phyloP scores from a whole-genome alignment of 2,329 filamentous ascomycete genomes.

The Teratosphaeria epicoccoides region DNA sequence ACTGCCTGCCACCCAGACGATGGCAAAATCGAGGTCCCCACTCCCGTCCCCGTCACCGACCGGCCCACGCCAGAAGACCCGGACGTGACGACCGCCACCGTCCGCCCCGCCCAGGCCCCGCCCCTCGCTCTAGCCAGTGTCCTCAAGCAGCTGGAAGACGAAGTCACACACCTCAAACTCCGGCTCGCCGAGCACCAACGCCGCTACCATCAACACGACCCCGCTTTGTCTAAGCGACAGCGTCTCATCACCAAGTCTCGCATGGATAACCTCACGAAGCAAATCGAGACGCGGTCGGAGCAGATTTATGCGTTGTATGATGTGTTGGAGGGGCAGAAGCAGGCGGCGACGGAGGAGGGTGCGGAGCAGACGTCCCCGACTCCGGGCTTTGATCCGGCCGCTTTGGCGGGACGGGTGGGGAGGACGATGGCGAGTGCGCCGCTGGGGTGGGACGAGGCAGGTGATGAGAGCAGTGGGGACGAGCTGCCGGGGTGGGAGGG shows the following conservation, averaged over 20 bases:
- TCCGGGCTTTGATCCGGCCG: conserved; percentile 30
- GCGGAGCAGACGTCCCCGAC: conserved; percentile 35
- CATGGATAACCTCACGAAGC: conserved; percentile 51
- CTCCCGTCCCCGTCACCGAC: conserved; percentile 21
- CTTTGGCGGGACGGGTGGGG: conserved; percentile 18
- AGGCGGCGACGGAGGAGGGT: conserved; percentile 38
- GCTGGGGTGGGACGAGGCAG: conserved; percentile 11
- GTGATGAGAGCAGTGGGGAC: conserved; percentile 19
- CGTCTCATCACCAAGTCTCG: conserved; percentile 50
- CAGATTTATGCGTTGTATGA: conserved; percentile 78
- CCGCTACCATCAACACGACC: conserved; percentile 56
- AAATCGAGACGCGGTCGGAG: conserved; percentile 62
- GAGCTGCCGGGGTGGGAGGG: conserved; percentile 23
- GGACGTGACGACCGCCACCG: conserved; percentile 47
- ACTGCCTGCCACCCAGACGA: background rate
- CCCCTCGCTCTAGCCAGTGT: conserved; percentile 67
- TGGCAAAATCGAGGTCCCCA: background rate
- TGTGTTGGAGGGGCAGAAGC: conserved; percentile 70
- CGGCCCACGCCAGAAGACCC: conserved; percentile 22
- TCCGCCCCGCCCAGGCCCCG: conserved; percentile 55
- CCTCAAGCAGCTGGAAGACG: conserved; percentile 71
- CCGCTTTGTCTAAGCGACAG: conserved; percentile 53
- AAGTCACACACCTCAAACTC: conserved; percentile 64
- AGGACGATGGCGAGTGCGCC: conserved; percentile 8
- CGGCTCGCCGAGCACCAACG: conserved; percentile 52